Conservation (phyloP, 1,284 basidiomycete species). For the Phellinidium pouzarii region DNA sequence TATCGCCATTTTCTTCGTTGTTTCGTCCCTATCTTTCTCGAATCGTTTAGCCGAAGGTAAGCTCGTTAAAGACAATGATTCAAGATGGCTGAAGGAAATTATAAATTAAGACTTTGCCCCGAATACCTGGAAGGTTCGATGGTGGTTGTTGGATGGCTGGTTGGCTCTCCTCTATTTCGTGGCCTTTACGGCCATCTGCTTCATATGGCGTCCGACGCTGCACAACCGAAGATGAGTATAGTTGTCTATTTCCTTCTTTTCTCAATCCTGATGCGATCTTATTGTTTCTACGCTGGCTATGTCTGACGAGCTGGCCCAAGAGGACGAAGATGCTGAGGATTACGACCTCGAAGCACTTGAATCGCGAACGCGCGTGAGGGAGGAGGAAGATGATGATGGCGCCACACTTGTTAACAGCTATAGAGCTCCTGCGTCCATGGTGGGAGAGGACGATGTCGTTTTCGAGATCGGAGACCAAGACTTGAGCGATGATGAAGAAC, state of each 20-base stretch:
- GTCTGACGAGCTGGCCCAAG: conserved; percentile 81
- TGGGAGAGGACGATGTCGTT: conserved; percentile 69
- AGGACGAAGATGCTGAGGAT: conserved; percentile 89
- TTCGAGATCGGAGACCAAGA: conserved; percentile 93
- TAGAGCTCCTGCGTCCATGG: conserved; percentile 38
- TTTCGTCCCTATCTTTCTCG: conserved; percentile 88
- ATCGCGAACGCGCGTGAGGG: conserved; percentile 37
- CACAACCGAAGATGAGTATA: conserved; percentile 82
- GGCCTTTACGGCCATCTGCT: conserved; percentile 79
- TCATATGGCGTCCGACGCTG: conserved; percentile 89
- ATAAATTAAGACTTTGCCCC: conserved; percentile 84
- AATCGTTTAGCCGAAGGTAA: conserved; percentile 83
- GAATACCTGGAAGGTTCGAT: conserved; percentile 88
- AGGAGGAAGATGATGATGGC: conserved; percentile 57
- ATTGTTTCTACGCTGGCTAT: conserved; percentile 58
- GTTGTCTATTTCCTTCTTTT: conserved; percentile 10
- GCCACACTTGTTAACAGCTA: conserved; percentile 59
- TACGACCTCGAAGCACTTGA: conserved; percentile 80
- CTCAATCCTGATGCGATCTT: conserved; percentile 23
- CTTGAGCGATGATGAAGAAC: conserved; percentile 57
- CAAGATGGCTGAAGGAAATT: not conserved
- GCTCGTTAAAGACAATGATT: not conserved
- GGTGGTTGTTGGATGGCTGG: conserved; percentile 98
- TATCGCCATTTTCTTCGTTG: conserved; percentile 86
- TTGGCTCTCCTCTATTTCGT: conserved; percentile 79